phyloP scores from a whole-genome alignment of 352 stramenopile genomes.

The Phytophthora sp. region DNA sequence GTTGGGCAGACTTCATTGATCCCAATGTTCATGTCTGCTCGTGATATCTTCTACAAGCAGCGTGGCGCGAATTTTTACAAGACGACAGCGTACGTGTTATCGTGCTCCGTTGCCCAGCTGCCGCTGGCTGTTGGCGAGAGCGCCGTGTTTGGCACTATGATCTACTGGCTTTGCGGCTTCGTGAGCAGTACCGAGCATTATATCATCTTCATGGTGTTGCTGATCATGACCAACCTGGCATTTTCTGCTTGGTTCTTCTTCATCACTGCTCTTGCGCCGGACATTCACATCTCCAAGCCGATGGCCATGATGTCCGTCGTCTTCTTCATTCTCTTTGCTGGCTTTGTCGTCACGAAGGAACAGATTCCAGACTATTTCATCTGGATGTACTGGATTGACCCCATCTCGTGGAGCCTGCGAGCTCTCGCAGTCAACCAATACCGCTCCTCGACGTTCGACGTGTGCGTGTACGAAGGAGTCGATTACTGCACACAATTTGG shows the following conservation, averaged over 20 bases:
- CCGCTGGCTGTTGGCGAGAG: constrained; percentile 61
- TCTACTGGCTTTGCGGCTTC: constrained; percentile 83
- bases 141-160: constrained; percentile 69
- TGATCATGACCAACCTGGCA: constrained; percentile 49
- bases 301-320: constrained; percentile 46
- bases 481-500: constrained; percentile 40
- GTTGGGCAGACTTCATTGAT: constrained; percentile 71
- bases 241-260: constrained; percentile 56
- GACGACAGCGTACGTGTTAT: constrained; percentile 54
- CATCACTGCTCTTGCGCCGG: constrained; percentile 33
- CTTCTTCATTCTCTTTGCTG: constrained; percentile 50
- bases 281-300: constrained; percentile 40
- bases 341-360: constrained; percentile 51
- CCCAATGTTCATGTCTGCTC: constrained; percentile 64
- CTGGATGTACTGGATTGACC: constrained; percentile 61
- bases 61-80: constrained; percentile 75
- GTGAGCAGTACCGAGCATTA: constrained; percentile 25
- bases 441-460: constrained; percentile 18
- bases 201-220: constrained; percentile 46
- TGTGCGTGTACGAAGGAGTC: constrained; percentile 39
- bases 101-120: constrained; percentile 66
- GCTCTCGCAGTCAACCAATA: constrained; percentile 40
- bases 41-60: constrained; percentile 83
- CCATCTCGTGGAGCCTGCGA: constrained; percentile 45
- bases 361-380: constrained; percentile 44